phyloP scores from a whole-genome alignment of 345 rosid species.

The Litchi chinensis region DNA sequence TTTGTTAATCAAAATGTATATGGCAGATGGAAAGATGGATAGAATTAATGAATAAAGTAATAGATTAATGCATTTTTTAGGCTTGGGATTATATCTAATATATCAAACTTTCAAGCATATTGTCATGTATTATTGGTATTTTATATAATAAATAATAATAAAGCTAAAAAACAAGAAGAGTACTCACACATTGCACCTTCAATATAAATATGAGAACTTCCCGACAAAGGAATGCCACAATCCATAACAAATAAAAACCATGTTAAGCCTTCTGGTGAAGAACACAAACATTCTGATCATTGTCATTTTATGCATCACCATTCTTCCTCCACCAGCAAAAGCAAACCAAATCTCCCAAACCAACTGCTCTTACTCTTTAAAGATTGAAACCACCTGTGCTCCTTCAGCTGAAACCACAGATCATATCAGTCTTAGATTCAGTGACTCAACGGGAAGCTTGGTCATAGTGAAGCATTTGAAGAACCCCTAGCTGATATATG shows the following conservation, averaged over 20 bases:
- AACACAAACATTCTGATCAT: neutral
- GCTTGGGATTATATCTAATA: too few relatives aligned
- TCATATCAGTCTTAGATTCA: constrained; percentile 17
- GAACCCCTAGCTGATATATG: constrained; percentile 15
- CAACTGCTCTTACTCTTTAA: constrained; percentile 16
- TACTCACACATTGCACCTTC: too few relatives aligned
- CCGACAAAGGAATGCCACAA: neutral
- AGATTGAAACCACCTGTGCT: constrained; percentile 25
- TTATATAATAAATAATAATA: too few relatives aligned
- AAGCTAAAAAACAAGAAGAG: too few relatives aligned
- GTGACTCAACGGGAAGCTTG: constrained; percentile 14
- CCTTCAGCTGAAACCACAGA: constrained; percentile 26
- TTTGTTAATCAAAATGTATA: too few relatives aligned
- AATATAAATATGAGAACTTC: neutral
- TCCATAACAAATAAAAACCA: neutral
- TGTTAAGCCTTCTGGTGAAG: neutral
- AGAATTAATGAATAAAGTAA: too few relatives aligned
- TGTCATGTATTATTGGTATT: too few relatives aligned
- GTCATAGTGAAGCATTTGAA: constrained; percentile 24
- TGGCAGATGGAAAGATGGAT: too few relatives aligned
- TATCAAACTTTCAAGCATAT: too few relatives aligned
- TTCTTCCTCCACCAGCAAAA: too few relatives aligned
- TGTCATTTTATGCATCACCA: neutral
- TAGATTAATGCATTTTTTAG: too few relatives aligned
- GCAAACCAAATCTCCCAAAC: neutral